Evolutionary conservation across 1,139 yeast species (phyloP).

Genomic region (Taphrina confusa): DNA sequence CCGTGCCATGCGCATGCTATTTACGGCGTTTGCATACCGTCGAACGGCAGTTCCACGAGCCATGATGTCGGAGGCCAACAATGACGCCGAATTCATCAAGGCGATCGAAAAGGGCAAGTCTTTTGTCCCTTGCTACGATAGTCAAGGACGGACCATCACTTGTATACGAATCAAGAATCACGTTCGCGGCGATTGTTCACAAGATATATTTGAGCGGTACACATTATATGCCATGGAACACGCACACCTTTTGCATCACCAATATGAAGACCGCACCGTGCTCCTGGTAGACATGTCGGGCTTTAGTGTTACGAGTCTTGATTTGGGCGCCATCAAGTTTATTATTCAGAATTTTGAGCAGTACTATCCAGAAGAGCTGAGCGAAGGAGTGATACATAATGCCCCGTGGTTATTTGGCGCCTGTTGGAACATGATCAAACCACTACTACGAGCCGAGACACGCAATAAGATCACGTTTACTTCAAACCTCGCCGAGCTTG

Average conservation of each 20-base stretch:
- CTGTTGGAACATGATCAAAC: conserved; percentile 31
- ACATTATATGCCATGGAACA: conserved; percentile 29
- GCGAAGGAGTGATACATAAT: conserved; percentile 30
- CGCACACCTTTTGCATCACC: conserved; percentile 27
- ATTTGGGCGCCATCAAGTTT: conserved; percentile 29
- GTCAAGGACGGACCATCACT: conserved; percentile 28
- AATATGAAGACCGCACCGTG: conserved; percentile 28
- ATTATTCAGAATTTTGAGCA: conserved; percentile 33
- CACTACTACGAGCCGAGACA: conserved; percentile 21
- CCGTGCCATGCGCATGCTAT: conserved; percentile 25
- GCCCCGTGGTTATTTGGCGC: conserved; percentile 33
- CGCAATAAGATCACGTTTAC: conserved; percentile 31
- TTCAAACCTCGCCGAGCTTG: conserved; percentile 16
- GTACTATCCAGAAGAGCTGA: conserved; percentile 30
- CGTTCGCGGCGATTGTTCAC: conserved; percentile 27
- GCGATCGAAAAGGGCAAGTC: conserved; percentile 27
- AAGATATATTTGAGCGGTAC: conserved; percentile 25
- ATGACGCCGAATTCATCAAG: conserved; percentile 18
- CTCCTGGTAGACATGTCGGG: conserved; percentile 30
- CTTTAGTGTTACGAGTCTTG: conserved; percentile 24
- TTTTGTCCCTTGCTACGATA: conserved; percentile 33
- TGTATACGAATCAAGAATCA: conserved; percentile 22
- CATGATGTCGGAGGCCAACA: conserved; percentile 19
- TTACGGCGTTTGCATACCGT: conserved; percentile 15
- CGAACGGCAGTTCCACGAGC: conserved; percentile 20